These are phyloP conservation scores for Atkinsonella texensis DNA, from an alignment of 2,329 filamentous ascomycete species.

Conservation along the genomic window DNA sequence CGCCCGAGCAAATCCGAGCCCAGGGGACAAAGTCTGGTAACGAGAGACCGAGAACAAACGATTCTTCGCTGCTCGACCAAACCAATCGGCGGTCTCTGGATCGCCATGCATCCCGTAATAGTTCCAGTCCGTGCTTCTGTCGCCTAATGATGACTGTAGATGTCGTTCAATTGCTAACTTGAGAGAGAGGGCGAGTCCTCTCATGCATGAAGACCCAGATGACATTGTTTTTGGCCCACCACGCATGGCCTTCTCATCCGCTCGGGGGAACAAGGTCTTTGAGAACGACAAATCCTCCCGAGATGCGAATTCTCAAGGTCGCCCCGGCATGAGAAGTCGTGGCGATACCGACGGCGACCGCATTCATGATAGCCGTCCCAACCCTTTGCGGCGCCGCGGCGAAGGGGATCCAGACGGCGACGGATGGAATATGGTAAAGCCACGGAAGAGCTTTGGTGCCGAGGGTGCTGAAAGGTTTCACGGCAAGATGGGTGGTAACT, in stretches of 20 bases:
- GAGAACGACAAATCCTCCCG: slow-evolving; percentile 43
- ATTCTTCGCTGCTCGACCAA: slow-evolving; percentile 34
- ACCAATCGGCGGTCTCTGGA: slow-evolving; percentile 41
- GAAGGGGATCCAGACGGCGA: slow-evolving; percentile 50
- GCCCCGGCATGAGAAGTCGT: slow-evolving; percentile 44
- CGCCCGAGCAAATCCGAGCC: slow-evolving; percentile 33
- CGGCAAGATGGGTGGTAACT: slow-evolving; percentile 47
- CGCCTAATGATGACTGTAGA: not conserved
- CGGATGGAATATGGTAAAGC: slow-evolving; percentile 63
- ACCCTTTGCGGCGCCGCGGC: slow-evolving; percentile 40
- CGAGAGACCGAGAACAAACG: slow-evolving; percentile 33
- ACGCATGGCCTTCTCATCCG: slow-evolving; percentile 70
- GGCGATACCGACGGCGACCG: slow-evolving; percentile 40
- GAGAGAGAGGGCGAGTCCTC: not conserved
- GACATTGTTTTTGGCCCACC: slow-evolving; percentile 80
- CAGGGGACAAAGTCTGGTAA: slow-evolving; percentile 28
- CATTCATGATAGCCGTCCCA: slow-evolving; percentile 33
- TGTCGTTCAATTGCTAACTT: not conserved
- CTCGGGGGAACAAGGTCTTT: slow-evolving; percentile 43
- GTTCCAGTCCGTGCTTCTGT: slow-evolving; percentile 36
- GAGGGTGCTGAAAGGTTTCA: slow-evolving; percentile 62
- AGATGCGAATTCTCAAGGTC: slow-evolving; percentile 40
- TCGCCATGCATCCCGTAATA: slow-evolving; percentile 43
- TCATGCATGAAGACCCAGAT: slow-evolving; percentile 44
- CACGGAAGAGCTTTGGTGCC: slow-evolving; percentile 60